phyloP scores from a whole-genome alignment of 345 rosid species.

The Populus nigra region DNA sequence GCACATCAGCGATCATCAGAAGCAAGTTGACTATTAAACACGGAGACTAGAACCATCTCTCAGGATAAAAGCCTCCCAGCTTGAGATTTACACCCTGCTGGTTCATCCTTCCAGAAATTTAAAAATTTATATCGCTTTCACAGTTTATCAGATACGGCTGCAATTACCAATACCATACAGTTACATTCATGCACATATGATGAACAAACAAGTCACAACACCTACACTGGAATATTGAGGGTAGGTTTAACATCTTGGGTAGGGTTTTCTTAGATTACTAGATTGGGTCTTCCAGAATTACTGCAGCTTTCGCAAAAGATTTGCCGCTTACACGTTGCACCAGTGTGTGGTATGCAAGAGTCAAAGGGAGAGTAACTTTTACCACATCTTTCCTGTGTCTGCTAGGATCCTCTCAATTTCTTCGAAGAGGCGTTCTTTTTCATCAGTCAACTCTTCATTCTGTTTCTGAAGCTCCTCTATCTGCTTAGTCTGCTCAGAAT shows the following conservation, averaged over 20 bases:
- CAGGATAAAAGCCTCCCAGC: neutral
- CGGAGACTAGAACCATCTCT: neutral
- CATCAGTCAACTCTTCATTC: conserved; percentile 53
- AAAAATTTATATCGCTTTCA: neutral
- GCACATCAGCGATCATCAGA: neutral
- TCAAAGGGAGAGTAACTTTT: neutral
- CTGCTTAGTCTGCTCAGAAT: conserved; percentile 73
- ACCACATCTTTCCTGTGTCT: conserved; percentile 37
- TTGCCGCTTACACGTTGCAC: neutral
- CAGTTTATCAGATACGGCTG: neutral
- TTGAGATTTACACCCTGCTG: neutral
- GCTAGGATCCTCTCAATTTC: conserved; percentile 58
- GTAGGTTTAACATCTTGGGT: neutral
- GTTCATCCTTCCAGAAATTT: neutral
- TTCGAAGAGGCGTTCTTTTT: conserved; percentile 64
- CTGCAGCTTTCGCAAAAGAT: neutral
- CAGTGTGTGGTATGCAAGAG: neutral
- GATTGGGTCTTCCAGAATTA: neutral
- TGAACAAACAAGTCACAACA: neutral
- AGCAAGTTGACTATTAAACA: neutral
- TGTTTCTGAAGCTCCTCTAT: conserved; percentile 69
- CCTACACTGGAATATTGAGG: neutral
- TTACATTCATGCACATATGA: neutral
- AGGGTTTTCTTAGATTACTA: neutral
- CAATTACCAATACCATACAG: neutral